Conservation (phyloP, 257 asterid species). For the Penstemon davidsonii region DNA sequence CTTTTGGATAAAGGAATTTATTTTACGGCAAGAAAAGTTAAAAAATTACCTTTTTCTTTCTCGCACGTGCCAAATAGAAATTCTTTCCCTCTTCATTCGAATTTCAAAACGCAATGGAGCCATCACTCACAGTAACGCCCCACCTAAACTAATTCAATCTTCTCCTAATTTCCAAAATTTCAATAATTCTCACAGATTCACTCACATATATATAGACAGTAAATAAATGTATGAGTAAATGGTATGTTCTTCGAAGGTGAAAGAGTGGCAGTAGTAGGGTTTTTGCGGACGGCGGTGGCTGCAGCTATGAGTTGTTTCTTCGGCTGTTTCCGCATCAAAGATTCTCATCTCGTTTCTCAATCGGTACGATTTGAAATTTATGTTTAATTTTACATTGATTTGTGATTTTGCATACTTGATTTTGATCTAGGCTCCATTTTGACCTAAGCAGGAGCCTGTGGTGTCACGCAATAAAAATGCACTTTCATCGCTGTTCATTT, state of each 20-base stretch:
- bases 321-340: constrained; percentile 62
- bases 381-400: background rate
- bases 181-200: constrained; percentile 24
- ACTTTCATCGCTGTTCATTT: constrained; percentile 60
- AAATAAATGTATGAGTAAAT: background rate
- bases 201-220: background rate
- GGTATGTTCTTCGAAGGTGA: constrained; percentile 25
- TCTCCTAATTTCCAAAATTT: constrained; percentile 22
- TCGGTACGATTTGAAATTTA: constrained; percentile 29
- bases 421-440: constrained; percentile 1
- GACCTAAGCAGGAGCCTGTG: constrained; percentile 47
- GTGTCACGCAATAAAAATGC: constrained; percentile 57
- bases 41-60: too few relatives aligned
- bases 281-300: constrained; percentile 16
- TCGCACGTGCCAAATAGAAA: background rate
- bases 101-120: constrained; percentile 62
- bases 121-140: constrained; percentile 42
- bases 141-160: constrained; percentile 29
- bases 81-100: constrained; percentile 56
- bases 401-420: constrained; percentile 2
- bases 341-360: constrained; percentile 28
- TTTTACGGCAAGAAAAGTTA: too few relatives aligned
- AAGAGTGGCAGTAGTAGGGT: constrained; percentile 25
- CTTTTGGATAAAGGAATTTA: too few relatives aligned
- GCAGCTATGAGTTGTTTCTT: constrained; percentile 67